Evolutionary conservation across 2,329 filamentous ascomycete species (phyloP).

Genomic region (Didymella pinodella): DNA sequence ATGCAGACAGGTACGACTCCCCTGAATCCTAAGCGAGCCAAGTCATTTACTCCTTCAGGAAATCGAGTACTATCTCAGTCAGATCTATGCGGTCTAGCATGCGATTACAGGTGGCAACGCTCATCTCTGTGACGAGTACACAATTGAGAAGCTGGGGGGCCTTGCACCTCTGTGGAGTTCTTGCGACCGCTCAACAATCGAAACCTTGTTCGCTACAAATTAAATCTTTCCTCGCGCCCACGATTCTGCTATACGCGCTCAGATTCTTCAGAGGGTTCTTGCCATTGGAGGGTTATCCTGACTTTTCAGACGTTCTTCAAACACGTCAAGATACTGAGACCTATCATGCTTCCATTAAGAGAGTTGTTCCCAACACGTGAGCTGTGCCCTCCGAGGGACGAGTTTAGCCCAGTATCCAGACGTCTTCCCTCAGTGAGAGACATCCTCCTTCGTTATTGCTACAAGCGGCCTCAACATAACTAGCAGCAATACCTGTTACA

Average conservation of each 20-base stretch:
- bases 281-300: neutral
- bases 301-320: neutral
- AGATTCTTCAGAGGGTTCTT: neutral
- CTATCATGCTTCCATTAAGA: neutral
- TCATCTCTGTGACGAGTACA: neutral
- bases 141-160: neutral
- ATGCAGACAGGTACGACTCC: neutral
- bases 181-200: neutral
- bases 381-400: neutral
- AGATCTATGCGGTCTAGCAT: neutral
- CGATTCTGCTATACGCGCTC: neutral
- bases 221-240: neutral
- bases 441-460: too few relatives aligned
- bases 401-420: neutral
- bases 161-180: neutral
- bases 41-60: constrained; percentile 1
- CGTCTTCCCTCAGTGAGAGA: too few relatives aligned
- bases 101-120: neutral
- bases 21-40: neutral
- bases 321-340: neutral
- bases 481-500: neutral
- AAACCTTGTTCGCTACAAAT: neutral
- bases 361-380: neutral
- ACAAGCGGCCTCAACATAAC: too few relatives aligned
- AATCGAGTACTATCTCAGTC: neutral